Percentiles rank a stretch among this genome's conserved stretches.
phyloP scores from a whole-genome alignment of 164 flowering plant species.

The Paratinospora sagittata region DNA sequence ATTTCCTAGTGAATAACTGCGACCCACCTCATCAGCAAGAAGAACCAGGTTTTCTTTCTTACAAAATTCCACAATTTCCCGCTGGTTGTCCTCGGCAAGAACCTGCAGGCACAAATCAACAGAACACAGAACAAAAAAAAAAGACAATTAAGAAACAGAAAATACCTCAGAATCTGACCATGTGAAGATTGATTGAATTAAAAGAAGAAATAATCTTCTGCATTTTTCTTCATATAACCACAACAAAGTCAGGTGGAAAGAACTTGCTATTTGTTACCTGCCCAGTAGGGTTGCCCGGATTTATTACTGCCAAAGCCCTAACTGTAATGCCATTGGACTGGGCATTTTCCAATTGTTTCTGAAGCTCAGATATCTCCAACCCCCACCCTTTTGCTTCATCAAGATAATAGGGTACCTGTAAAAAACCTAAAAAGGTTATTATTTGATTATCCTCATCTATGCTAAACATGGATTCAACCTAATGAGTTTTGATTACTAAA shows the following conservation, averaged over 20 bases:
- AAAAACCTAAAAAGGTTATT: conserved; percentile 8
- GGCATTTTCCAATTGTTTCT: conserved; percentile 72
- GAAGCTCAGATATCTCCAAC: conserved; percentile 71
- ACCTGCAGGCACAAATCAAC: conserved; percentile 44
- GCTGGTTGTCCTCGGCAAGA: conserved; percentile 86
- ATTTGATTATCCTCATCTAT: neutral
- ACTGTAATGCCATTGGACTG: conserved; percentile 67
- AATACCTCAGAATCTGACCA: neutral
- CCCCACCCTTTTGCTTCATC: conserved; percentile 98
- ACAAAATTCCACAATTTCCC: conserved; percentile 86
- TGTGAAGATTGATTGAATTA: no score
- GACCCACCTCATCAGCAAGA: conserved; percentile 89
- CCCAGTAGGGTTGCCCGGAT: conserved; percentile 99
- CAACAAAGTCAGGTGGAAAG: neutral
- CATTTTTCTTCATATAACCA: neutral
- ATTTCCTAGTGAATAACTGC: neutral
- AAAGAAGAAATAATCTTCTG: neutral
- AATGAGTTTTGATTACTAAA: neutral
- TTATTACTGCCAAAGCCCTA: conserved; percentile 96
- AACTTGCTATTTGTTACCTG: conserved; percentile 47
- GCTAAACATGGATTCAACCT: neutral
- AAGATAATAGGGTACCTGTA: conserved; percentile 92
- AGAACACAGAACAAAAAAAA: neutral
- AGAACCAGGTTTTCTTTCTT: conserved; percentile 90
- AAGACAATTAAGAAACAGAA: neutral